phyloP scores from a whole-genome alignment of 2,329 filamentous ascomycete genomes.

The Microcera coccophila region DNA sequence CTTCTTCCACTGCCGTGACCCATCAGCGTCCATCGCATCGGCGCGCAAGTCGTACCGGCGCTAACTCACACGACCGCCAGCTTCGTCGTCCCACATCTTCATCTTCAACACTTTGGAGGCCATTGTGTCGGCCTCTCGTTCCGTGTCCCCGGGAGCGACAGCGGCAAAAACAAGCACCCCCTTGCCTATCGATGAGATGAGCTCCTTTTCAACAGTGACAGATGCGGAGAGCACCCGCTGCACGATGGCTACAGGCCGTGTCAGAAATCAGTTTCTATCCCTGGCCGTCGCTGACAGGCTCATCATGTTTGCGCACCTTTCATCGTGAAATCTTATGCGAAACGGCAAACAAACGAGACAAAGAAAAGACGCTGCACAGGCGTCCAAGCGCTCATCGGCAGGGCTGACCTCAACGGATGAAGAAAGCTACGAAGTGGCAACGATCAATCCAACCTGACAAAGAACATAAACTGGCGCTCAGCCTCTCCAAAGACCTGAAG shows the following conservation, averaged over 20 bases:
- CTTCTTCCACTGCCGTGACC: constrained; percentile 69
- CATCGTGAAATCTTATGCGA: too few relatives aligned
- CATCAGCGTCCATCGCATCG: constrained; percentile 17
- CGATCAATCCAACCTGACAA: too few relatives aligned
- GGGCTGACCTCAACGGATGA: too few relatives aligned
- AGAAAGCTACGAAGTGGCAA: too few relatives aligned
- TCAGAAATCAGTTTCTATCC: too few relatives aligned
- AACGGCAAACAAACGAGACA: too few relatives aligned
- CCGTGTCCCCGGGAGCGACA: constrained; percentile 83
- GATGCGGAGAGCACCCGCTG: constrained; percentile 94
- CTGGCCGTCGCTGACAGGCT: too few relatives aligned
- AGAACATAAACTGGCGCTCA: too few relatives aligned
- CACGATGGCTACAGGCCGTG: constrained; percentile 66
- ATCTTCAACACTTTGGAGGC: constrained; percentile 85
- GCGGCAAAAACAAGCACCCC: constrained; percentile 89
- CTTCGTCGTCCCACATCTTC: constrained; percentile 84
- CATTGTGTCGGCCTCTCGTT: constrained; percentile 79
- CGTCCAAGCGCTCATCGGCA: too few relatives aligned
- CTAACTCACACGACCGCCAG: constrained; percentile 57
- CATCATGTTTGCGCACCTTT: too few relatives aligned
- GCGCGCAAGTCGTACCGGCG: constrained; percentile 7
- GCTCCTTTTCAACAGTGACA: constrained; percentile 85
- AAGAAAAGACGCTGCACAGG: too few relatives aligned
- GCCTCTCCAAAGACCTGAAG: too few relatives aligned
- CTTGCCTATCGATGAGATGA: constrained; percentile 86